phyloP scores from a whole-genome alignment of 73 alveolate genomes.

The Symbiodinium pilosum region DNA sequence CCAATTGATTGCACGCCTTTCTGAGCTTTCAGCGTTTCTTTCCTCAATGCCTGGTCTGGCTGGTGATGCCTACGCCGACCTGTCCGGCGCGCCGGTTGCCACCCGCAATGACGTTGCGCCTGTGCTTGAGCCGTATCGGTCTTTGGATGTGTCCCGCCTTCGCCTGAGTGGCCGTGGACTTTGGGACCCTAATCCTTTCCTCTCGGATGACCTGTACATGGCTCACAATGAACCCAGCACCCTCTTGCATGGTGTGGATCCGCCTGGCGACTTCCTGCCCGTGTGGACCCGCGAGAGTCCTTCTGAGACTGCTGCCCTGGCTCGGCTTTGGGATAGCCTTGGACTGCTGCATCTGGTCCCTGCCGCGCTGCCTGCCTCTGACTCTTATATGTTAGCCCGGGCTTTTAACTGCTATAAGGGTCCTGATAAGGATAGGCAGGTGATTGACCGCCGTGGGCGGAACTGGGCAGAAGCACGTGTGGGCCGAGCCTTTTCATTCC shows the following conservation, averaged over 20 bases:
- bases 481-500: not conserved
- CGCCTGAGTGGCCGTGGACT: not conserved
- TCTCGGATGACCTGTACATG: not conserved
- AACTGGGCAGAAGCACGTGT: not conserved
- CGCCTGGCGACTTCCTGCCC: not conserved
- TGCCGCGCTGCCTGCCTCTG: not conserved
- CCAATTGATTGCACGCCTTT: not conserved
- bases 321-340: not conserved
- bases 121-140: not conserved
- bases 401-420: not conserved
- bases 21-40: not conserved
- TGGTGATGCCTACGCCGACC: not conserved
- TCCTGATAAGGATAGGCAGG: not conserved
- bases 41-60: not conserved
- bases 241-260: not conserved
- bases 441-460: not conserved
- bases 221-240: not conserved
- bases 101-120: not conserved
- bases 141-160: not conserved
- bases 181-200: not conserved
- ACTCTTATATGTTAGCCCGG: not conserved
- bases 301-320: not conserved
- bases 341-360: not conserved
- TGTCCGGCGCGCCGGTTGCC: not conserved
- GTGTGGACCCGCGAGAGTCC: not conserved